Evolutionary conservation across 495 filamentous ascomycete genomes (phyloP).

Genomic region (Cercophora newfieldiana): DNA sequence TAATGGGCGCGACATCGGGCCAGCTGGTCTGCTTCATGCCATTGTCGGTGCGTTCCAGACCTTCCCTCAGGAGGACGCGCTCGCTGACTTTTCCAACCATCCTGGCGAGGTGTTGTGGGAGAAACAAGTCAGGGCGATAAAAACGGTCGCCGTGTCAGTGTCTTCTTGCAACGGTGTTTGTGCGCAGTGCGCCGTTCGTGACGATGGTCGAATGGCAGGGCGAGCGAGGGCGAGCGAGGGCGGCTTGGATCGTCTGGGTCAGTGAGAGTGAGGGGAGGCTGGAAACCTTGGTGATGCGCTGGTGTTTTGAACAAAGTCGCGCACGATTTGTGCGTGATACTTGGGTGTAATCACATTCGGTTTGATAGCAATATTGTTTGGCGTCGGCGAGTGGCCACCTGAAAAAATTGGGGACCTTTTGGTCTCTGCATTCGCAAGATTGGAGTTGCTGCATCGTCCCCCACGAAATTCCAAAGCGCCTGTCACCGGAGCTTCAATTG

Average conservation of each 20-base stretch:
- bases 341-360: background rate
- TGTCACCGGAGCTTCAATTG: conserved; percentile 13
- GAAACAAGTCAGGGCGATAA: background rate
- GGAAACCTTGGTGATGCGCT: background rate
- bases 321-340: background rate
- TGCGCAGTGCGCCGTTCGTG: background rate
- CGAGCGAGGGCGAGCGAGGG: too few relatives aligned
- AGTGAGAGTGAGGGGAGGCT: background rate
- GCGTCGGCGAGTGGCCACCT: background rate
- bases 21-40: conserved; percentile 92
- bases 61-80: conserved; percentile 53
- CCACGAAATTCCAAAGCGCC: conserved; percentile 11
- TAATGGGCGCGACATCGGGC: conserved; percentile 89
- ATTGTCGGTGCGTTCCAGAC: conserved; percentile 93
- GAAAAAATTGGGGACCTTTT: conserved; percentile 8
- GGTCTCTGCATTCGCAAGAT: background rate
- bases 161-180: background rate
- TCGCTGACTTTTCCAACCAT: conserved; percentile 58
- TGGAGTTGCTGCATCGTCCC: background rate
- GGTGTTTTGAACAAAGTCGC: background rate
- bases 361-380: background rate
- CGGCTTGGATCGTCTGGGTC: background rate
- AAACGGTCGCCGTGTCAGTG: background rate
- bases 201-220: background rate
- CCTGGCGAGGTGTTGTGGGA: conserved; percentile 9